These are phyloP conservation scores for Rhizoctonia solani DNA, from an alignment of 1,284 basidiomycete species.

Conservation along the genomic window DNA sequence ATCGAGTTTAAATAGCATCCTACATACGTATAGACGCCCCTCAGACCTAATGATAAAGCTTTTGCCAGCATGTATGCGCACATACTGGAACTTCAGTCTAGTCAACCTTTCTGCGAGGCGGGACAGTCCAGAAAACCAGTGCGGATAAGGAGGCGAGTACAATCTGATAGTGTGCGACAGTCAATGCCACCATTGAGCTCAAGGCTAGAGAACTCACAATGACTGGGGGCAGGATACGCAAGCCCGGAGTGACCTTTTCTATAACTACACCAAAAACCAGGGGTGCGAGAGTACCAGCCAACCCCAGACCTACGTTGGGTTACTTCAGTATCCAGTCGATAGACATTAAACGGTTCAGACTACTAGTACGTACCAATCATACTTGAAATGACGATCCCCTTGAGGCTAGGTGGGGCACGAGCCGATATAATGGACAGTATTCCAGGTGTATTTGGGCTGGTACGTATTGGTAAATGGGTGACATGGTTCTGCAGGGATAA, in stretches of 20 bases:
- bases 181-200: neutral
- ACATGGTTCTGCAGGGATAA: neutral
- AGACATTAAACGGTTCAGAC: too few species aligned
- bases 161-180: neutral
- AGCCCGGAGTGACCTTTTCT: neutral
- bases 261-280: conserved; percentile 11
- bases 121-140: neutral
- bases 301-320: conserved; percentile 1
- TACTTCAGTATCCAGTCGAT: neutral
- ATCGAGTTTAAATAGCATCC: too few species aligned
- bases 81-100: neutral
- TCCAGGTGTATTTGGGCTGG: conserved; percentile 19
- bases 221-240: conserved; percentile 4
- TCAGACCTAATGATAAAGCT: too few species aligned
- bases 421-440: conserved; percentile 15
- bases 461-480: neutral
- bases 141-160: neutral
- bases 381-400: conserved; percentile 8
- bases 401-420: conserved; percentile 5
- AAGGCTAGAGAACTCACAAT: neutral
- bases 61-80: too few species aligned
- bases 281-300: conserved; percentile 8
- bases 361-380: conserved; percentile 1
- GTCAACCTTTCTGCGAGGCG: neutral
- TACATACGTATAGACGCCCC: too few species aligned